phyloP scores from a whole-genome alignment of 2,329 filamentous ascomycete genomes.

The Dothistroma septosporum region DNA sequence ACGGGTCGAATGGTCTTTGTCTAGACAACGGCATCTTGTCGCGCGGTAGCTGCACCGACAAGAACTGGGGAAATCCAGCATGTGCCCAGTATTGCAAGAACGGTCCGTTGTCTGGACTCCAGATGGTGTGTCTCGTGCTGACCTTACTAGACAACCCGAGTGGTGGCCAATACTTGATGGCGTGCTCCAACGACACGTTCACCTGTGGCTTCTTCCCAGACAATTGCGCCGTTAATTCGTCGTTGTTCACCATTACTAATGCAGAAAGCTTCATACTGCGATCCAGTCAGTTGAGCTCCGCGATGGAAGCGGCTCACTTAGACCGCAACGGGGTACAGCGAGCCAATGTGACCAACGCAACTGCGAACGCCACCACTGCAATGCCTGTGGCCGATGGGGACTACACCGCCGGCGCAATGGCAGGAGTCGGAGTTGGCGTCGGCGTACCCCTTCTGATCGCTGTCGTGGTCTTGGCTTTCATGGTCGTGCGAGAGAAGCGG shows the following conservation, averaged over 20 bases:
- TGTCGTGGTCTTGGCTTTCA: conserved; percentile 5
- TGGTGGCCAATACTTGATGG: conserved; percentile 7
- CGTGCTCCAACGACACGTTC: conserved; percentile 9
- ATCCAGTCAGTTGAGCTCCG: conserved; percentile 9
- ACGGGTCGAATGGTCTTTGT: conserved; percentile 15
- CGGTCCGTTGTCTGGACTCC: conserved; percentile 1
- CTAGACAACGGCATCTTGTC: conserved; percentile 16
- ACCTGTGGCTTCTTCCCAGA: conserved; percentile 13
- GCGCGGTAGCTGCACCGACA: conserved; percentile 16
- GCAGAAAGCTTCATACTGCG: conserved; percentile 5
- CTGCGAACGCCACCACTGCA: not conserved
- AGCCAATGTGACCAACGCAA: not conserved
- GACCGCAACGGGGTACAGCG: not conserved
- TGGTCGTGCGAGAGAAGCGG: conserved; percentile 60
- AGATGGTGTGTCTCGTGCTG: not conserved
- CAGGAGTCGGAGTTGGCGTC: conserved; percentile 12
- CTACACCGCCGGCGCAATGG: conserved; percentile 10
- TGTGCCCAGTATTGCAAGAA: conserved; percentile 19
- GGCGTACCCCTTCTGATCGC: conserved; percentile 12
- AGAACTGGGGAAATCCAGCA: conserved; percentile 11
- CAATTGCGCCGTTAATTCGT: conserved; percentile 6
- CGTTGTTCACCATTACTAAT: conserved; percentile 6
- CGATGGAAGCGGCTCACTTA: conserved; percentile 10
- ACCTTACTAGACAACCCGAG: conserved; percentile 12
- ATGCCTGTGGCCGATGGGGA: not conserved